Base-by-base conservation (phyloP, 108 stramenopile genomes). In the Conticribra guillardii region DNA sequence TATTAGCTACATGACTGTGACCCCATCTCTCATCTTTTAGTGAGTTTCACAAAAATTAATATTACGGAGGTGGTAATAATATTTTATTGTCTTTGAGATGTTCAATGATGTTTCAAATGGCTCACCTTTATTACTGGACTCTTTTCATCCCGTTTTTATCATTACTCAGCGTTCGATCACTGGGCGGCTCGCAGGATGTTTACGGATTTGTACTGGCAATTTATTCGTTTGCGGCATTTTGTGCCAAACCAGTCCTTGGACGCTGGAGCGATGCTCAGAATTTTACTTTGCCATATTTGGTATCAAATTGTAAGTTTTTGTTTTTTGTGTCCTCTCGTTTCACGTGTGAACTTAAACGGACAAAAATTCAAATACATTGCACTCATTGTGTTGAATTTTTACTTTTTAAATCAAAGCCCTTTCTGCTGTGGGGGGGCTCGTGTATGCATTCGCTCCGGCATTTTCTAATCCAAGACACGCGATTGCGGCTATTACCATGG, bases 1-100 rank as follows among this genome's bases (percentile, higher is more conserved):
- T 41, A 74, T 92, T 24, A 86, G 84, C n/a, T 87, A 77, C 58
- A 92, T 92, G 90, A 79, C 85, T 18, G 85, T 89, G 5, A 68
- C 87, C 17, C 90, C 90, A 11, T 87, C 87, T 2, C 60, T 92
- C n/a, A 75, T 87, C 31, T 89, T 92, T 83, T 92, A 92, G 37
- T 41, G 37, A 41, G 37, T 41, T 5, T 11, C 37, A 41, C n/a
- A n/a, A n/a, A n/a, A n/a, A n/a, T n/a, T n/a, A n/a, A n/a, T n/a
- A n/a, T n/a, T n/a, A n/a, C n/a, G n/a, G n/a, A n/a, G n/a, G n/a
- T 41, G 11, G 37, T 41, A 5, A 11, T 41, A 11, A 9, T 41
- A 11, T 5, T 9, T 5, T 9, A 41, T 41, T 41, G 8, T 9
- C 11, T 41, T 41, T 41, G 5, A 9, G 37, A 41, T 41, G 37